Conservation (phyloP, 768 basidiomycete genomes). For the Mycena floridula region DNA sequence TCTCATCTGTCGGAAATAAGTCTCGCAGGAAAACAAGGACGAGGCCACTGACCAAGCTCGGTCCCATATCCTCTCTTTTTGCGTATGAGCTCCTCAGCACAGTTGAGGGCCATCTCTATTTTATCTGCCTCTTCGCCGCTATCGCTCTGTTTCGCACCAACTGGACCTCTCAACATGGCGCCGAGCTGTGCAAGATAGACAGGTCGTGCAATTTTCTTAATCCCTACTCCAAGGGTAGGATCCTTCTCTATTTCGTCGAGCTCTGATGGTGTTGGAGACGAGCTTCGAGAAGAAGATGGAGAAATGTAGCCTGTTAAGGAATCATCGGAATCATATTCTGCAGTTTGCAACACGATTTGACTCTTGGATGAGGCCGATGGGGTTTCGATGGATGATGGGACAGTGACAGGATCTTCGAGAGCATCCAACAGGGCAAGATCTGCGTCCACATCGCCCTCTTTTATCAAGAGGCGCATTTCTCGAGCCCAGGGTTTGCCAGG, state of each 20-base stretch:
- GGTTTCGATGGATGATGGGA: background rate
- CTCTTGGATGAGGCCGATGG: too few species aligned
- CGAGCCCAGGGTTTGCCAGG: conserved; percentile 61
- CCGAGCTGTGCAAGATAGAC: conserved; percentile 88
- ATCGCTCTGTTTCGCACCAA: conserved; percentile 42
- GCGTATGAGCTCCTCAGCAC: conserved; percentile 79
- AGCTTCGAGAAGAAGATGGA: conserved; percentile 56
- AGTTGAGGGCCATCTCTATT: conserved; percentile 73
- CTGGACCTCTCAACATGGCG: conserved; percentile 61
- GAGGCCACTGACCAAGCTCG: conserved; percentile 65
- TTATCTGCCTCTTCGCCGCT: conserved; percentile 65
- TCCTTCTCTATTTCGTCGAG: conserved; percentile 82
- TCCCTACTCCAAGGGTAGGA: conserved; percentile 68
- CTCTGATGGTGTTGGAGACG: conserved; percentile 77
- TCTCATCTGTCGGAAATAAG: conserved; percentile 59
- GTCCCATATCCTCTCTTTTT: conserved; percentile 80
- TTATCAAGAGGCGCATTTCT: conserved; percentile 47
- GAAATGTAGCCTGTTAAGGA: conserved; percentile 81
- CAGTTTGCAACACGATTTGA: too few species aligned
- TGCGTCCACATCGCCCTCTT: conserved; percentile 46
- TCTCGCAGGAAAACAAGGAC: background rate
- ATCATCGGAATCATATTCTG: conserved; percentile 68
- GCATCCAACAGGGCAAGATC: conserved; percentile 17
- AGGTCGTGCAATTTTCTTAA: conserved; percentile 69
- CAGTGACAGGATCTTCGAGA: conserved; percentile 2